Percentiles rank a stretch among this genome's conserved stretches.
These are phyloP conservation scores for Pascua guehoae DNA, from an alignment of 1,284 basidiomycete genomes.

Conservation along the genomic window DNA sequence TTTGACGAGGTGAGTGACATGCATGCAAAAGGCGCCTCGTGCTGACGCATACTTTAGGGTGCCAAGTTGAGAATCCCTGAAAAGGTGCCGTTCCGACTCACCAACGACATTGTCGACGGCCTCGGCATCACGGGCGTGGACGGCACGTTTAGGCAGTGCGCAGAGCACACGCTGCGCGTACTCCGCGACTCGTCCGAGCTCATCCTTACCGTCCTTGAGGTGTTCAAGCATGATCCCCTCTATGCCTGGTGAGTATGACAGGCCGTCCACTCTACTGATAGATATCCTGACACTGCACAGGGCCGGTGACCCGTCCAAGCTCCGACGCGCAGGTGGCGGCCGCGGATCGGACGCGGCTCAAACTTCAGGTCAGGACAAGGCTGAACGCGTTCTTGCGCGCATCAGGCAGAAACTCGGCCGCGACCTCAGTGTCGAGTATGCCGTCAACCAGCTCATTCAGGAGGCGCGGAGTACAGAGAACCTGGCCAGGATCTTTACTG, in stretches of 20 bases:
- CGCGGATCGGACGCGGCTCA: conserved; percentile 5
- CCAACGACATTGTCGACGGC: conserved; percentile 88
- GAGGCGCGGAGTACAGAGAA: conserved; percentile 77
- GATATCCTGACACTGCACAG: conserved; percentile 37
- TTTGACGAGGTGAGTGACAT: conserved; percentile 75
- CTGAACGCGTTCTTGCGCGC: conserved; percentile 77
- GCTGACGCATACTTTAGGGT: conserved; percentile 58
- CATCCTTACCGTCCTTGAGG: conserved; percentile 91
- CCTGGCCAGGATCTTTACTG: conserved; percentile 72
- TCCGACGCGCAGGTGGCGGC: conserved; percentile 34
- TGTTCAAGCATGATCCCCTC: conserved; percentile 94
- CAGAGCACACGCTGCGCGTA: conserved; percentile 89
- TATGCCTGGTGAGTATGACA: conserved; percentile 71
- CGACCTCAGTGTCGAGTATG: conserved; percentile 82
- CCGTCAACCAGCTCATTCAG: conserved; percentile 87
- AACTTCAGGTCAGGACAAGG: conserved; percentile 67
- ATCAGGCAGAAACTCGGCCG: conserved; percentile 79
- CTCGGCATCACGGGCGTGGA: conserved; percentile 86
- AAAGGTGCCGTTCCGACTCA: conserved; percentile 89
- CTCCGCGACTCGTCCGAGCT: conserved; percentile 78
- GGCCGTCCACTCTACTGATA: neutral
- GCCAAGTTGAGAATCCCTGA: conserved; percentile 78
- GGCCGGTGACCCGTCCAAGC: conserved; percentile 62
- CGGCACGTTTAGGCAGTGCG: conserved; percentile 91
- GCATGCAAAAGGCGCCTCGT: conserved; percentile 2